Base-by-base conservation (phyloP, 768 basidiomycete species). In the Mycena polygramma region DNA sequence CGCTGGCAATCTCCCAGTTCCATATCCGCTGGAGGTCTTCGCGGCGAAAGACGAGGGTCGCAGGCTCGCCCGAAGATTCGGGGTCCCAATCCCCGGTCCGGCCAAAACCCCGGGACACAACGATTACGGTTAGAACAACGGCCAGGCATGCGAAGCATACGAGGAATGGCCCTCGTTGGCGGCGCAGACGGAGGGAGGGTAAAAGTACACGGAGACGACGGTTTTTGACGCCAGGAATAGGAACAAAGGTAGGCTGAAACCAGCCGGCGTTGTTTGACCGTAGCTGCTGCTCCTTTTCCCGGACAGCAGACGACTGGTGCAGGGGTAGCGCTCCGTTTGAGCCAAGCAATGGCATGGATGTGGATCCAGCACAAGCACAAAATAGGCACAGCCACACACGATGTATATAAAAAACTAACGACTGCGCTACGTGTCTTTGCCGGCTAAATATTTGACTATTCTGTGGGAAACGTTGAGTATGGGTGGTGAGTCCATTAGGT, bases 1-100 rank as follows among this genome's bases (percentile, higher is more conserved):
- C 96, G 73, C 93, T 93, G 49, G 90, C 87, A 65, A 98, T 87
- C 83, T 97, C 96, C 96, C 96, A 98, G 70, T 89, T 87, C 96
- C 96, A 98, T 77, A 98, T 92, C 77, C 89, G 86, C 78, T 92
- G 92, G 37, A 97, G 79, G 75, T 96, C 92, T 49, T 90, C 84
- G 35, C 90, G 85, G 48, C 83, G 82, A 74, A 89, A 94, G 45
- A 94, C 91, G 35, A 94, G 85, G 45, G 94, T 94, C 2, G 93
- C 83, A 19, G 88, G 82, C 41, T 91, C 85, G n/a, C 76, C 26
- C 74, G 72, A 80, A 81, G 85, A 82, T 59, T 81, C 79, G 71
- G 82, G 82, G 77, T 78, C 77, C 84, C 84, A 86, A 75, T 83
- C 2, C 6, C 6, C 83, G 75, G 76, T 80, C 74, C 73, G 79